phyloP scores from a whole-genome alignment of 176 grass and related monocot genomes.

The Cenchrus fungigraminus region DNA sequence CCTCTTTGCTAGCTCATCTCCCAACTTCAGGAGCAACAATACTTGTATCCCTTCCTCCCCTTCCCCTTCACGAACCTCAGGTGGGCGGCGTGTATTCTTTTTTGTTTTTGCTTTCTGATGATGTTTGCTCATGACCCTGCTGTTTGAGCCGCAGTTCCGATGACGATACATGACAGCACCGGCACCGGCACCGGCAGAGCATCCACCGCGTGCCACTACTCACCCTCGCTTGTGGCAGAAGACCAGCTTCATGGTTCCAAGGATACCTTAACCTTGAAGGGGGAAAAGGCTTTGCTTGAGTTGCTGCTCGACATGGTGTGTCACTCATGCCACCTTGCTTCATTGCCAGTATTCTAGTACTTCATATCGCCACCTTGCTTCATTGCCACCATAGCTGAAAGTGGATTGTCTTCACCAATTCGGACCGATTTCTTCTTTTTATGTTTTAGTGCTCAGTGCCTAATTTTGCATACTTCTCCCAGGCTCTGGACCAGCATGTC shows the following conservation, averaged over 20 bases:
- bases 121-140: background rate
- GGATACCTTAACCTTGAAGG: slow-evolving; percentile 39
- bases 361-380: background rate
- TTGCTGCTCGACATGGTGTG: slow-evolving; percentile 41
- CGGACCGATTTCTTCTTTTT: too few relatives aligned
- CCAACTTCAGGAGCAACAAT: slow-evolving; percentile 25
- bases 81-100: background rate
- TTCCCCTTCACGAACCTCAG: slow-evolving; percentile 36
- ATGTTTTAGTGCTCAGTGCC: background rate
- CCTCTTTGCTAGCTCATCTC: slow-evolving; percentile 47
- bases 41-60: slow-evolving; percentile 18
- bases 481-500: slow-evolving; percentile 51
- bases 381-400: too few relatives aligned
- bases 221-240: slow-evolving; percentile 51
- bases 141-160: slow-evolving; percentile 43
- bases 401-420: too few relatives aligned
- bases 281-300: slow-evolving; percentile 61
- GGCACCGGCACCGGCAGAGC: slow-evolving; percentile 29
- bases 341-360: too few relatives aligned
- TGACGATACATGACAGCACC: slow-evolving; percentile 48
- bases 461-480: background rate
- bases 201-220: slow-evolving; percentile 48
- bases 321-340: background rate
- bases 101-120: background rate
- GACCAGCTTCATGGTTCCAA: slow-evolving; percentile 45